A percentile compares a stretch with the other conserved stretches of the same genome.
Evolutionary conservation across 1,284 basidiomycete species (phyloP).

Genomic region (Ustilago esculenta): DNA sequence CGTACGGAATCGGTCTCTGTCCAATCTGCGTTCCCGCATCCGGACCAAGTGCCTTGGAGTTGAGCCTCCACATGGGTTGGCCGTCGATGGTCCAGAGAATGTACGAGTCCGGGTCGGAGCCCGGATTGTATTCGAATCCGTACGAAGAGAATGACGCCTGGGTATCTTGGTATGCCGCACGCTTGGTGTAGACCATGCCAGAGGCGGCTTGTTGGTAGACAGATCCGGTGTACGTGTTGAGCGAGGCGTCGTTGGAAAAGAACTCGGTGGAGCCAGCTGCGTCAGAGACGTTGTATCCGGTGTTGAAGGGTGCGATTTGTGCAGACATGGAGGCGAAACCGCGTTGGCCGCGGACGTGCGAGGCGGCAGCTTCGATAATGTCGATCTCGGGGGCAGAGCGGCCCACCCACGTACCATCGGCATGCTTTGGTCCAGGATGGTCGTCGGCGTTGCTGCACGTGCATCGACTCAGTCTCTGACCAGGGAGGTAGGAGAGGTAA

Average conservation of each 20-base stretch:
- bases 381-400: slow-evolving; percentile 87
- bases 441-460: slow-evolving; percentile 56
- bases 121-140: slow-evolving; percentile 72
- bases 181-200: slow-evolving; percentile 54
- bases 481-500: slow-evolving; percentile 54
- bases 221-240: slow-evolving; percentile 61
- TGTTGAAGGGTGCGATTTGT: slow-evolving; percentile 62
- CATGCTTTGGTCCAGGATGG: slow-evolving; percentile 59
- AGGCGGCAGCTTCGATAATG: slow-evolving; percentile 75
- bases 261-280: slow-evolving; percentile 32
- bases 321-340: slow-evolving; percentile 57
- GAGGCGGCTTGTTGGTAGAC: slow-evolving; percentile 65
- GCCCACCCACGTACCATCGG: slow-evolving; percentile 57
- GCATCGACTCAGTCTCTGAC: slow-evolving; percentile 60
- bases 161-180: slow-evolving; percentile 51
- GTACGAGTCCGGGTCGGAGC: slow-evolving; percentile 33
- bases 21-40: slow-evolving; percentile 76
- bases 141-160: slow-evolving; percentile 67
- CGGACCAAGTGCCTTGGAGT: slow-evolving; percentile 76
- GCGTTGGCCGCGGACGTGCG: slow-evolving; percentile 38
- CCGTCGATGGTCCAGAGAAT: slow-evolving; percentile 52
- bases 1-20: slow-evolving; percentile 77
- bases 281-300: slow-evolving; percentile 68
- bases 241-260: slow-evolving; percentile 26
- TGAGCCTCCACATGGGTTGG: slow-evolving; percentile 69